phyloP scores from a whole-genome alignment of 352 stramenopile species.

The Pythium apleroticum region DNA sequence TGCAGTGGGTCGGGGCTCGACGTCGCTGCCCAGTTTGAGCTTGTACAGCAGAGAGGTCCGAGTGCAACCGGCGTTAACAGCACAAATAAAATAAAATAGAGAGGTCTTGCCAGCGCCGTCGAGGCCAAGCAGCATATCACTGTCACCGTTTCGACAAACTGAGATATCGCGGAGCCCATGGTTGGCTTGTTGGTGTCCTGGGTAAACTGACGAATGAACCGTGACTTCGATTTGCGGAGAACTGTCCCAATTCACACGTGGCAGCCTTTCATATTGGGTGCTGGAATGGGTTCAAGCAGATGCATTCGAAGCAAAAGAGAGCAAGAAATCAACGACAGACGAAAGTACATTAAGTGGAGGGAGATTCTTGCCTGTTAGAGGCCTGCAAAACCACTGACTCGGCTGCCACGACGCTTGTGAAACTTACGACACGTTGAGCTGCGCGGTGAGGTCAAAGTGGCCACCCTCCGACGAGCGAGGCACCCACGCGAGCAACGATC shows the following conservation, averaged over 20 bases:
- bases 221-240: not conserved
- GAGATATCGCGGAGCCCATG: not conserved
- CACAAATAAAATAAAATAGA: too few species aligned
- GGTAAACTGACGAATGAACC: not conserved
- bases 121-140: too few species aligned
- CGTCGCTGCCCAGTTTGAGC: constrained; percentile 46
- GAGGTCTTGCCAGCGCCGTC: too few species aligned
- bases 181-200: not conserved
- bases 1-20: constrained; percentile 51
- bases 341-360: not conserved
- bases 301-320: too few species aligned
- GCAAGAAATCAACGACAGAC: not conserved
- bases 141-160: not conserved
- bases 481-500: constrained; percentile 61
- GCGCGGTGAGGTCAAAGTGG: constrained; percentile 43
- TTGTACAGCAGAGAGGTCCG: constrained; percentile 90
- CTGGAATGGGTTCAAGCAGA: not conserved
- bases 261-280: not conserved
- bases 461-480: constrained; percentile 35
- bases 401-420: constrained; percentile 3
- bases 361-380: too few species aligned
- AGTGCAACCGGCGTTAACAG: constrained; percentile 54
- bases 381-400: too few species aligned
- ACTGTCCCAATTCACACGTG: not conserved
- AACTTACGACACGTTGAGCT: constrained; percentile 32